phyloP scores from a whole-genome alignment of 1,284 basidiomycete genomes.

The Takashimella koratensis region DNA sequence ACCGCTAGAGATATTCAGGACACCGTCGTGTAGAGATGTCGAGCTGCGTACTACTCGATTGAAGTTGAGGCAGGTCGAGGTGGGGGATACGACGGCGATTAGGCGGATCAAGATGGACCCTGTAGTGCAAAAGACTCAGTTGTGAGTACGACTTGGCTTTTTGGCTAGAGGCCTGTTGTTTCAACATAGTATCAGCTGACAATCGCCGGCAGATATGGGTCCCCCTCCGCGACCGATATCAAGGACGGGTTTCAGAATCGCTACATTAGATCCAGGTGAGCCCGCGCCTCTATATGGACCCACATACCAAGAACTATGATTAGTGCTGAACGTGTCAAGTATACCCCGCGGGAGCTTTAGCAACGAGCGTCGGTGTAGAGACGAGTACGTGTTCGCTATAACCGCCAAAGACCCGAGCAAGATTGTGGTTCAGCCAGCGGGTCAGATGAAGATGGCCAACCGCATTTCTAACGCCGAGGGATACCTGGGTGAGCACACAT shows the following conservation, averaged over 20 bases:
- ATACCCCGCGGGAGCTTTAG: slow-evolving; percentile 13
- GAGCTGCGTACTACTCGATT: slow-evolving; percentile 33
- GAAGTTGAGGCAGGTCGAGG: slow-evolving; percentile 29
- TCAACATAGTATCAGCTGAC: neutral
- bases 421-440: slow-evolving; percentile 19
- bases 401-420: slow-evolving; percentile 30
- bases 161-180: no score
- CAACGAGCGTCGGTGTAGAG: slow-evolving; percentile 10
- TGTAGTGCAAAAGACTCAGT: slow-evolving; percentile 42
- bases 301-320: neutral
- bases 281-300: neutral
- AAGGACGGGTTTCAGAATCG: slow-evolving; percentile 34
- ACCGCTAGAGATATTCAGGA: slow-evolving; percentile 23
- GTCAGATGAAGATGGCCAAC: slow-evolving; percentile 23
- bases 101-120: slow-evolving; percentile 45
- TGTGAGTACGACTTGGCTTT: slow-evolving; percentile 22
- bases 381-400: slow-evolving; percentile 43
- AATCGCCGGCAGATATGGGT: slow-evolving; percentile 25
- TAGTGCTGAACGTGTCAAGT: slow-evolving; percentile 1
- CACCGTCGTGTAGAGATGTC: slow-evolving; percentile 29
- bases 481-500: slow-evolving; percentile 32
- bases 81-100: slow-evolving; percentile 33
- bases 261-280: slow-evolving; percentile 32
- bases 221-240: slow-evolving; percentile 27
- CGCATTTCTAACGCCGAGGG: slow-evolving; percentile 33